Evolutionary conservation across 129 eudicot species (phyloP).

Genomic region (Apium graveolens): DNA sequence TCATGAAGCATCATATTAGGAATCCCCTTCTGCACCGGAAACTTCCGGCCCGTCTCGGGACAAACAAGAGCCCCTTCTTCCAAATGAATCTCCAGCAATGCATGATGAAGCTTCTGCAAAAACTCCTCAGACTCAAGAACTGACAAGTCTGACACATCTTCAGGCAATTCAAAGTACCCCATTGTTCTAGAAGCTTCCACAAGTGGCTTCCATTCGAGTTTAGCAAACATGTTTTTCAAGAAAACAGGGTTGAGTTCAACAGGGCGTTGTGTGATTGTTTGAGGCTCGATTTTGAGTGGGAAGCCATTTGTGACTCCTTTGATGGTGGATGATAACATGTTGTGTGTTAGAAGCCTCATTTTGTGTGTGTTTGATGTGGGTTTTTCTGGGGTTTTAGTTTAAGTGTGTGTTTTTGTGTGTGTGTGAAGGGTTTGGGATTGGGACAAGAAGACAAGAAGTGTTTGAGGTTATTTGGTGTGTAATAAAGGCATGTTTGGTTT

Average conservation of each 20-base stretch:
- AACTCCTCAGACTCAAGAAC: slow-evolving; percentile 68
- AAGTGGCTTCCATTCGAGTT: slow-evolving; percentile 76
- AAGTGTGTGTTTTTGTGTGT: neutral
- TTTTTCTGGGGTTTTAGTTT: neutral
- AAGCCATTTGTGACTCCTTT: slow-evolving; percentile 85
- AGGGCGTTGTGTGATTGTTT: slow-evolving; percentile 41
- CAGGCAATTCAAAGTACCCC: slow-evolving; percentile 78
- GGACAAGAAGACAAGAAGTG: slow-evolving; percentile 23
- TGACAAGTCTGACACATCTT: slow-evolving; percentile 41
- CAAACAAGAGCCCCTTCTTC: slow-evolving; percentile 92
- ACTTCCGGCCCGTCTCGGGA: slow-evolving; percentile 83
- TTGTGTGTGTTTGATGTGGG: neutral
- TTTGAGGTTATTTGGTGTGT: neutral
- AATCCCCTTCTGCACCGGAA: slow-evolving; percentile 82
- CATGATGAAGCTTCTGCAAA: slow-evolving; percentile 70
- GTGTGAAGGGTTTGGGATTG: slow-evolving; percentile 24
- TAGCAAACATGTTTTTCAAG: slow-evolving; percentile 73
- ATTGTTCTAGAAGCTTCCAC: slow-evolving; percentile 57
- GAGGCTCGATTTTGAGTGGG: slow-evolving; percentile 65
- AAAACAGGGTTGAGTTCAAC: slow-evolving; percentile 68
- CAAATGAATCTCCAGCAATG: slow-evolving; percentile 76
- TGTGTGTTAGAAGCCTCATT: slow-evolving; percentile 89
- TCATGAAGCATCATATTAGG: slow-evolving; percentile 97
- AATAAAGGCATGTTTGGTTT: neutral
- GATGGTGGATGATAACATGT: slow-evolving; percentile 89